Evolutionary conservation across 2,329 filamentous ascomycete genomes (phyloP), one percentile per base, ranked within the genome.

Genomic region (Nemania sp.): DNA sequence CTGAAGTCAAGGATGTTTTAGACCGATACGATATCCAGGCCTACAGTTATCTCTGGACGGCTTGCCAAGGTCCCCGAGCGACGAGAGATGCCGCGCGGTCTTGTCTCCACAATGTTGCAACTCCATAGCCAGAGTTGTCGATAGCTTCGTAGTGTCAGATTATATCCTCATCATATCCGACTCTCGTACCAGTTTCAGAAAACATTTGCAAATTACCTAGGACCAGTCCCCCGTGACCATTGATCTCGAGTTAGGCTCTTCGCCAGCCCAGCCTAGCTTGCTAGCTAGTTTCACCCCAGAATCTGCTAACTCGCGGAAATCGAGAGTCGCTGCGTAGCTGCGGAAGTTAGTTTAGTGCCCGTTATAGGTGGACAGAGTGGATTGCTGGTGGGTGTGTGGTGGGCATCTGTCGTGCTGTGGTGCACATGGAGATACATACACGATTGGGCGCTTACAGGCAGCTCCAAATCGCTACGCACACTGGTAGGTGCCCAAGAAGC

Each of bases 301-400:
- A 40, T 13, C 20, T 29, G 9, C 47, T n/a, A 35, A 49, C 17
- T 35, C 15, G 32, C n/a, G 20, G 43, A 18, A 20, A 48, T 43
- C 18, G 46, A 49, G 45, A 34, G 20, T 34, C 7, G 43, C 11
- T n/a, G 18, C 46, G 20, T 34, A 4, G 43, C 11, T n/a, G 18
- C 46, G 45, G 54, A 17, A 51, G 29, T 47, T 51, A 55, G 17
- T 55, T 51, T 62, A 62, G 59, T 59, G 55, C 47, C 59, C 59
- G 59, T 52, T 40, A 20, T 20, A 32, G 42, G 54, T 50, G 49
- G 48, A 18, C 29, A 49, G 12, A 21, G 48, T 60, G 50, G 54
- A 32, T 54, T 54, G n/a, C 37, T 15, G 34, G 55, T 48, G 50
- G 55, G 32, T 42, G 54, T 40, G 9, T 35, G 25, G 49, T 53